Base-by-base conservation (phyloP, 2,329 filamentous ascomycete species). In the Pseudogymnoascus sp. region DNA sequence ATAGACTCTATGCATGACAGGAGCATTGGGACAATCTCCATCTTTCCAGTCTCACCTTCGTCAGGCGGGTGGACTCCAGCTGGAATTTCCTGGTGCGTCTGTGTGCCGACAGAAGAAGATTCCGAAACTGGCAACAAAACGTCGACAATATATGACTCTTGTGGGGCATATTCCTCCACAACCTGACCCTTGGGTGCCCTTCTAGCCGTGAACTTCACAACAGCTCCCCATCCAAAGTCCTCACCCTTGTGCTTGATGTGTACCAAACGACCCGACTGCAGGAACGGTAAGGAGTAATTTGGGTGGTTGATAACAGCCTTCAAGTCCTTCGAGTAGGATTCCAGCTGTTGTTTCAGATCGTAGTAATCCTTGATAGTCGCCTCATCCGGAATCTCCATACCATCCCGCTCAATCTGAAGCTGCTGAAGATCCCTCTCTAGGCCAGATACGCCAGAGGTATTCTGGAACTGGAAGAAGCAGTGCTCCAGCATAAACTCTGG, bases 391-490 rank as follows among this genome's bases (percentile, higher is more conserved):
- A 99, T 96, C 56, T 82, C 77, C 74, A 92, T 84, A 48, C 79
- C 80, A 58, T 88, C 82, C 63, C 84, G 83, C 71, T 92, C 83
- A 62, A 82, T 82, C 71, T 96, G 91, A 30, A 96, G 75, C 52
- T 88, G 81, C 70, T 84, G 83, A 62, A 97, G 77, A 65, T 95
- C 86, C 71, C 89, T 90, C 73, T 99, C 94, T 19, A 97, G 74
- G 10, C 80, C 79, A 18, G 89, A 88, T 7, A 96, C 90, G 66
- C 88, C 91, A 9, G 92, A 89, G 1, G 90, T 90, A 68, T 95
- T 97, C 72, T 99, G 94, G 75, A 99, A 99, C 73, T 99, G 94
- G 73, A 90, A 95, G 77, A 99, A 99, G 71, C 94, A 99, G 66
- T 88, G 84, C 76, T 97, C 92, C n/a, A 99, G 79, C 94, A 99